These are phyloP conservation scores for Lecanicillium sp. DNA, from an alignment of 2,329 filamentous ascomycete genomes.

Conservation along the genomic window DNA sequence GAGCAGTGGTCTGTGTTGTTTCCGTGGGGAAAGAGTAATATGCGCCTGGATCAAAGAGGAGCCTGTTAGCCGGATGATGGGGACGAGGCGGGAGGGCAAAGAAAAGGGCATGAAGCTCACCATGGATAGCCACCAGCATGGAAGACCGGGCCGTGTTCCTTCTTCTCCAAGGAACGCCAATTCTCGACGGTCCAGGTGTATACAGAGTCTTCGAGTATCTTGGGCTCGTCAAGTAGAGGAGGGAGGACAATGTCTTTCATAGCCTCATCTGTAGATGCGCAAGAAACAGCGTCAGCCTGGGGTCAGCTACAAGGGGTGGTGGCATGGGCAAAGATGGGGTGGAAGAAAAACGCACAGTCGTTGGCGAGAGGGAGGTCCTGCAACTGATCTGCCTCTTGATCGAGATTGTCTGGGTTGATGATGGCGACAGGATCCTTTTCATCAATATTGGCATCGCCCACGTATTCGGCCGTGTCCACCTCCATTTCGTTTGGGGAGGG, in stretches of 20 bases:
- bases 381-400: slow-evolving; percentile 37
- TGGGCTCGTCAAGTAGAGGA: slow-evolving; percentile 65
- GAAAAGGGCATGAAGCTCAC: slow-evolving; percentile 38
- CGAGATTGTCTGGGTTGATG: slow-evolving; percentile 44
- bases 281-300: slow-evolving; percentile 14
- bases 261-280: slow-evolving; percentile 53
- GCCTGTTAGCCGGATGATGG: slow-evolving; percentile 9
- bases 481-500: slow-evolving; percentile 50
- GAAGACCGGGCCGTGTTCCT: slow-evolving; percentile 83
- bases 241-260: slow-evolving; percentile 77
- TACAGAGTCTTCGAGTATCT: slow-evolving; percentile 65
- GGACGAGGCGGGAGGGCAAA: slow-evolving; percentile 3
- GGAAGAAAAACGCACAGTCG: slow-evolving; percentile 41
- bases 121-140: slow-evolving; percentile 82
- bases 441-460: slow-evolving; percentile 37
- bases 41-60: slow-evolving; percentile 52
- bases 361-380: slow-evolving; percentile 41
- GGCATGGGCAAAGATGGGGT: slow-evolving; percentile 4
- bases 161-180: slow-evolving; percentile 69
- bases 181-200: slow-evolving; percentile 83
- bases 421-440: slow-evolving; percentile 46
- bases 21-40: slow-evolving; percentile 90
- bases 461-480: slow-evolving; percentile 46
- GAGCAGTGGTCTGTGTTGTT: slow-evolving; percentile 93
- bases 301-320: no score